Evolutionary conservation across 1,284 basidiomycete species (phyloP), one percentile per base, ranked within the genome.

Genomic region (Butyriboletus appendiculatus): DNA sequence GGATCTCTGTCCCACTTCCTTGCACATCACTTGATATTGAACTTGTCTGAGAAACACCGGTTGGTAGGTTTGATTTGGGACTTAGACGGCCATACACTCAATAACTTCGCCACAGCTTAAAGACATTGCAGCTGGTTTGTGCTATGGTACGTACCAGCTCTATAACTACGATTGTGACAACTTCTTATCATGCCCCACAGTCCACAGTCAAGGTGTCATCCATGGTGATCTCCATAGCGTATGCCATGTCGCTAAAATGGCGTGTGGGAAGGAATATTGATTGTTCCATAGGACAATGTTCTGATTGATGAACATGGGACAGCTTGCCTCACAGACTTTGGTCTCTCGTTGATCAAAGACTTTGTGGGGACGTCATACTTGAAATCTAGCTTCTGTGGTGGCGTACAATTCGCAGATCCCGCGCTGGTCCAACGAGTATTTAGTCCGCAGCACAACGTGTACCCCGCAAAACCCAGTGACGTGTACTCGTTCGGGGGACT

Each of bases 361-460:
- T 65, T 71, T 33, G 53, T 68, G 44, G 67, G 67, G 12, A 66
- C 66, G 3, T 66, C 73, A 5, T 74, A 75, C 43, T 45, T 70
- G 32, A 69, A 59, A 2, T 73, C 69, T 2, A 58, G 62, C 7
- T 59, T 72, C 8, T 64, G 64, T 32, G 75, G 73, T 11, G 54
- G 55, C 15, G 45, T 73, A 14, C 65, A 67, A 22, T 76, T 72
- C 60, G 63, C 70, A 26, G 76, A 76, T 40, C 75, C 73, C 0
- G 71, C 72, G 28, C 57, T 75, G 3, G 65, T 68, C 35, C 41
- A 45, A 14, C 43, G 43, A 22, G 55, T 46, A 10, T 41, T 55
- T 20, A 9, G 8, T 12, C 50, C 18, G 8, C 45, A 26, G 16
- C 54, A 32, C n/a, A 26, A 18, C 1, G 39, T 57, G 9, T 52